A percentile compares a stretch with the other conserved stretches of the same genome.
Conservation (phyloP, 345 rosid genomes). For the Zanthoxylum bungeanum region DNA sequence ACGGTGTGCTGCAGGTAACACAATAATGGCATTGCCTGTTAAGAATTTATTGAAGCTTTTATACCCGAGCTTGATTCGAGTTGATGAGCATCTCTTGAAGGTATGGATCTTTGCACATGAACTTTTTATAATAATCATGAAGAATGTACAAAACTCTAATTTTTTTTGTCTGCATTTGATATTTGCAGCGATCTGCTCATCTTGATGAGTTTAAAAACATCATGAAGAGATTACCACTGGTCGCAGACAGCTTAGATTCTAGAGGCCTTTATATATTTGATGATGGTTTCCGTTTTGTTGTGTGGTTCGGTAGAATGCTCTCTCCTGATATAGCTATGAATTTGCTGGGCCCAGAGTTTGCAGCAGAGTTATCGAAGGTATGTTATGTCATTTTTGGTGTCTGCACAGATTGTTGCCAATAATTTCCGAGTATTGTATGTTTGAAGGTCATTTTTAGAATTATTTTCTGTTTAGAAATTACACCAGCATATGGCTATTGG, state of each 20-base stretch:
- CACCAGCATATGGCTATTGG: background rate
- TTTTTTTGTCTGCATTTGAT: slow-evolving; percentile 21
- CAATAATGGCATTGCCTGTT: slow-evolving; percentile 95
- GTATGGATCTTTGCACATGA: slow-evolving; percentile 30
- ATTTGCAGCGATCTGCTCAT: slow-evolving; percentile 58
- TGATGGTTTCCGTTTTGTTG: slow-evolving; percentile 77
- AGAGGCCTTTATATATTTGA: slow-evolving; percentile 90
- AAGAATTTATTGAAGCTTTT: slow-evolving; percentile 79
- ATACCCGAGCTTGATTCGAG: slow-evolving; percentile 79
- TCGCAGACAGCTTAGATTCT: slow-evolving; percentile 85
- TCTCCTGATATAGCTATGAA: slow-evolving; percentile 81
- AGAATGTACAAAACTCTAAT: background rate
- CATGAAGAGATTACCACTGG: slow-evolving; percentile 57
- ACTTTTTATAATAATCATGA: background rate
- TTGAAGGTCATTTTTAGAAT: background rate
- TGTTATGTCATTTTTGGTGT: slow-evolving; percentile 11
- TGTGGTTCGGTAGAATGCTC: slow-evolving; percentile 96
- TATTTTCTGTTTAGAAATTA: slow-evolving; percentile 1
- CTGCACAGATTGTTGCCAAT: background rate
- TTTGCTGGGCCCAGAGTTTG: slow-evolving; percentile 82
- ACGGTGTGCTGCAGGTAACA: slow-evolving; percentile 89
- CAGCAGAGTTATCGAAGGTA: slow-evolving; percentile 90
- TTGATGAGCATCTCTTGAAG: slow-evolving; percentile 82
- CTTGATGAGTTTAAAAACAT: slow-evolving; percentile 39
- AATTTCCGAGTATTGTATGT: background rate